Evolutionary conservation across 2,329 filamentous ascomycete species (phyloP).

Genomic region (Fusarium continuum): DNA sequence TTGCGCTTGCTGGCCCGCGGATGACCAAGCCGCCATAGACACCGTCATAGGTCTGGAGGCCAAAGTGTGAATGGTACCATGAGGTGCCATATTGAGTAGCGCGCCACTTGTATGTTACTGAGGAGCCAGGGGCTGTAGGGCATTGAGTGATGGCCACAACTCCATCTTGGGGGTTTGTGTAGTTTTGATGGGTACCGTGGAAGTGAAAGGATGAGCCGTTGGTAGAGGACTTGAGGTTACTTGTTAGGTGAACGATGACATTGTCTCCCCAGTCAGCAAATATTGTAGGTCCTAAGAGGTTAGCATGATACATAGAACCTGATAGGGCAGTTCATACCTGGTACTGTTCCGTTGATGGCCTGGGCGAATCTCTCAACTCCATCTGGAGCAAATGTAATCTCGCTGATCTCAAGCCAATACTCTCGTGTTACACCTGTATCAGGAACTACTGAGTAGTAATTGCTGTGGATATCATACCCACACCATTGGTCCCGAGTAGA

Average conservation of each 20-base stretch:
- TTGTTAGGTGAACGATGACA: slow-evolving; percentile 63
- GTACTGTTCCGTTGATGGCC: slow-evolving; percentile 67
- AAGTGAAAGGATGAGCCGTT: slow-evolving; percentile 72
- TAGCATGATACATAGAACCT: background rate
- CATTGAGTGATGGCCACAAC: slow-evolving; percentile 62
- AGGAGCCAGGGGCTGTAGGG: slow-evolving; percentile 60
- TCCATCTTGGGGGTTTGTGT: slow-evolving; percentile 65
- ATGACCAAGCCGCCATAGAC: slow-evolving; percentile 69
- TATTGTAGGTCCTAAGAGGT: slow-evolving; percentile 58
- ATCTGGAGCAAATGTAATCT: slow-evolving; percentile 56
- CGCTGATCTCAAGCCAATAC: slow-evolving; percentile 56
- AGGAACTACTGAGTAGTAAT: slow-evolving; percentile 54
- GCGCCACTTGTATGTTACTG: slow-evolving; percentile 65
- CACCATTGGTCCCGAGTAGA: slow-evolving; percentile 55
- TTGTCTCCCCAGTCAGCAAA: slow-evolving; percentile 61
- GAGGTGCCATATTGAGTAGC: slow-evolving; percentile 64
- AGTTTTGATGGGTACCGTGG: slow-evolving; percentile 68
- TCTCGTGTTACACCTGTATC: slow-evolving; percentile 62
- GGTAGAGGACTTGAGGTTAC: slow-evolving; percentile 50
- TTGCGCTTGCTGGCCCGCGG: slow-evolving; percentile 65
- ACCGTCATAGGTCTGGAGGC: slow-evolving; percentile 61
- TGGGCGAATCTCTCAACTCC: slow-evolving; percentile 54
- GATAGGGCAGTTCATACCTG: slow-evolving; percentile 48
- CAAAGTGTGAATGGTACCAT: slow-evolving; percentile 72
- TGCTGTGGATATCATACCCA: slow-evolving; percentile 58